Percentiles rank a stretch among this genome's conserved stretches.
These are phyloP conservation scores for Colletotrichum camelliae DNA, from an alignment of 2,329 filamentous ascomycete species.

Conservation along the genomic window DNA sequence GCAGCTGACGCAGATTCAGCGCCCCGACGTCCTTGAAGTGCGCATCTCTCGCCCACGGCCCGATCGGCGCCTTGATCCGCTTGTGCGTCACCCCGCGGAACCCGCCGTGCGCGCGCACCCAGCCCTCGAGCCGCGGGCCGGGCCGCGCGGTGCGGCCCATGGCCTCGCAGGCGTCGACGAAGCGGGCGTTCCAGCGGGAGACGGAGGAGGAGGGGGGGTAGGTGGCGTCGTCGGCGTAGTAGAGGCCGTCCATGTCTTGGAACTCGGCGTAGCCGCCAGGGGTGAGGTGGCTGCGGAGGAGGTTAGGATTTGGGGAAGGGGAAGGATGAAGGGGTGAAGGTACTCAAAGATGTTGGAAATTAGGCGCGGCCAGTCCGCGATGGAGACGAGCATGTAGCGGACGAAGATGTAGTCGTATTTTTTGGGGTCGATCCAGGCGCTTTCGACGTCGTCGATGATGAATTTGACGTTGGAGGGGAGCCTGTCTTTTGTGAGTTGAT, in stretches of 20 bases:
- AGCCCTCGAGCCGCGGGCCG: constrained; percentile 28
- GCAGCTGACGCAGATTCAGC: constrained; percentile 15
- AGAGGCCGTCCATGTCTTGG: constrained; percentile 24
- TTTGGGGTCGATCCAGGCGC: constrained; percentile 42
- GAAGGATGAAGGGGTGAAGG: neutral
- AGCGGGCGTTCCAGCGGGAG: constrained; percentile 17
- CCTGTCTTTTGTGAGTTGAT: neutral
- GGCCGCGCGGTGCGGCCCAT: constrained; percentile 35
- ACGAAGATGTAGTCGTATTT: constrained; percentile 38
- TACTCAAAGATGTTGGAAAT: constrained; percentile 3
- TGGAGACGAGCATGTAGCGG: neutral
- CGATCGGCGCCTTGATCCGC: constrained; percentile 36
- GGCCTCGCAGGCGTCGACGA: constrained; percentile 24
- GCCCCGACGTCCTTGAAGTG: constrained; percentile 33
- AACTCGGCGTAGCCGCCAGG: constrained; percentile 38
- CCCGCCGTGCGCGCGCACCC: constrained; percentile 36
- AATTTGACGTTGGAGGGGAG: constrained; percentile 71
- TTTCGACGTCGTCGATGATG: constrained; percentile 68
- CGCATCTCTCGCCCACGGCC: constrained; percentile 39
- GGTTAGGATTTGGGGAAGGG: neutral
- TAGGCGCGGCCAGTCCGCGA: neutral
- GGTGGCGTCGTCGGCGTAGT: constrained; percentile 27
- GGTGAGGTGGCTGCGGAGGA: constrained; percentile 29
- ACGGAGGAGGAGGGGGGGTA: constrained; percentile 6
- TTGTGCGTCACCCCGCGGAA: constrained; percentile 39